Evolutionary conservation across 2,329 filamentous ascomycete genomes (phyloP).

Genomic region (Aspergillaceae sp.): DNA sequence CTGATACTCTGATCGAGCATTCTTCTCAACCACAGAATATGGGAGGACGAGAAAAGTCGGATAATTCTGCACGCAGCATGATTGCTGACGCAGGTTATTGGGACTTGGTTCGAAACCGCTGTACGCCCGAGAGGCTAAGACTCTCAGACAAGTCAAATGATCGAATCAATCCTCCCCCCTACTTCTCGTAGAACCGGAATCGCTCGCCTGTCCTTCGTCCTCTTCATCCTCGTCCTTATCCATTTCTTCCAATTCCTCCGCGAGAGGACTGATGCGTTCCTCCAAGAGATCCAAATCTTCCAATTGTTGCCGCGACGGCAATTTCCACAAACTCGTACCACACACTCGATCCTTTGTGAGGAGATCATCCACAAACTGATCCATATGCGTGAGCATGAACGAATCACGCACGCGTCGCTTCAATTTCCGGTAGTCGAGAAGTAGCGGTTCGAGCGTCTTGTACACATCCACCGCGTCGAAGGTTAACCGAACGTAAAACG

Average conservation of each 20-base stretch:
- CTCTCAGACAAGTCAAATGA: too few species aligned
- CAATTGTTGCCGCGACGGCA: slow-evolving; percentile 70
- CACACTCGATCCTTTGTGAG: slow-evolving; percentile 83
- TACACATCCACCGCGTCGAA: slow-evolving; percentile 76
- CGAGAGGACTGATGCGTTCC: slow-evolving; percentile 72
- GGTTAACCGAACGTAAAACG: slow-evolving; percentile 88
- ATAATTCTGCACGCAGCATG: too few species aligned
- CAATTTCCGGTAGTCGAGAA: slow-evolving; percentile 77
- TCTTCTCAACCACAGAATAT: too few species aligned
- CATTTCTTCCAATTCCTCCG: slow-evolving; percentile 50
- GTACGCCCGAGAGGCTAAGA: too few species aligned
- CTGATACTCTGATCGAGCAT: too few species aligned
- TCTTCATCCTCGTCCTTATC: slow-evolving; percentile 25
- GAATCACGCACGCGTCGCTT: slow-evolving; percentile 65
- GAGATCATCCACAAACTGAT: slow-evolving; percentile 89
- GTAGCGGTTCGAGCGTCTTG: slow-evolving; percentile 66
- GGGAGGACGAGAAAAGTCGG: too few species aligned
- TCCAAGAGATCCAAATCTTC: slow-evolving; percentile 87
- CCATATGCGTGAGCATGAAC: slow-evolving; percentile 69
- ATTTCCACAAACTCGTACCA: slow-evolving; percentile 83
- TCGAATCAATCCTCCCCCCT: slow-evolving; percentile 14
- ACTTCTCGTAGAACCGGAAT: slow-evolving; percentile 12
- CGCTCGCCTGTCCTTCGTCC: slow-evolving; percentile 14
- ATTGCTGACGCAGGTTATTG: too few species aligned
- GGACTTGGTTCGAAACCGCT: too few species aligned